Base-by-base conservation (phyloP, 139 green algal genomes). In the Spirogloea muscicola region DNA sequence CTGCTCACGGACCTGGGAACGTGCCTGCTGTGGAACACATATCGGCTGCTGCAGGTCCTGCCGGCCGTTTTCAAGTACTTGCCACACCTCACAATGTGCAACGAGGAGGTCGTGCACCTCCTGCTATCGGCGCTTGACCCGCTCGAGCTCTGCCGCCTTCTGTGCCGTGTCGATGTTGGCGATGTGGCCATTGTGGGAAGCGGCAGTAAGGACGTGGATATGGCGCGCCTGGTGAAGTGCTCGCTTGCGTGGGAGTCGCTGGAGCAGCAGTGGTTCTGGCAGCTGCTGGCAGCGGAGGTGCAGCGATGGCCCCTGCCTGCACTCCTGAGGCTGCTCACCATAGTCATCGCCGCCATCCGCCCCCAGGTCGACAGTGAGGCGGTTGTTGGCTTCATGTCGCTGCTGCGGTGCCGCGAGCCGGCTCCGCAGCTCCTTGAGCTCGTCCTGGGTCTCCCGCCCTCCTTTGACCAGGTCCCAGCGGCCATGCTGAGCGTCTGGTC, bases 41-140 rank as follows among this genome's bases (percentile, higher is more conserved):
- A 74, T 31, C 48, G 64, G 10, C 29, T 74, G 21, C 49, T 74
- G 5, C 25, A 5, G 16, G 64, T 74, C 4, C 64, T 74, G 49
- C 64, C 64, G 48, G 31, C n/a, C 3, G 64, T 74, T 4, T 74
- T 61, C 51, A 65, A 39, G 9, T 69, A 74, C 49, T 42, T 74
- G 13, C 64, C 64, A 74, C 64, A 74, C n/a, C n/a, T 74, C 40
- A 36, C 49, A 33, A 13, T 68, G 16, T 37, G 64, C 25, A 4
- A 68, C 44, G n/a, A 59, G 51, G 64, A 65, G 51, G 29, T 74
- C 13, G 25, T 74, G 13, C 37, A 39, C 13, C 64, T 74, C 5
- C 25, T 74, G 10, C 13, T 74, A 6, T 6, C 40, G n/a, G 64
- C 39, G 25, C 6, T 33, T 13, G 29, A 74, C 51, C 64, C 64